These are phyloP conservation scores for Abrus pulchellus DNA, from an alignment of 306 rosid species.

Conservation along the genomic window DNA sequence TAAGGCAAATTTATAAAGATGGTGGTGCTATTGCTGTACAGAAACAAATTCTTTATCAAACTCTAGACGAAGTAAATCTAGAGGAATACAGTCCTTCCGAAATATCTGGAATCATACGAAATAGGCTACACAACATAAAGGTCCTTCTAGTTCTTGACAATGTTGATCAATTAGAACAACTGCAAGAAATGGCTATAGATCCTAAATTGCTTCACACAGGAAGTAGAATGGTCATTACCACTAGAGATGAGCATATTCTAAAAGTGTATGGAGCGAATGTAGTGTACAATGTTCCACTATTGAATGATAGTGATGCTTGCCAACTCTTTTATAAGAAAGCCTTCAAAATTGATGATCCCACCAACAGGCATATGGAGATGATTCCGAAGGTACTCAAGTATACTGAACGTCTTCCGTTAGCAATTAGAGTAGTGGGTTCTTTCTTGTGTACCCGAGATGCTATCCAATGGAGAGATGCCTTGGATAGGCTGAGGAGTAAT, in stretches of 20 bases:
- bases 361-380: neutral
- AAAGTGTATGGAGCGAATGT: neutral
- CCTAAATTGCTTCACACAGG: neutral
- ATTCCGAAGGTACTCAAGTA: conserved; percentile 1
- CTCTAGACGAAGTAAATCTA: neutral
- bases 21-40: conserved; percentile 15
- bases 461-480: conserved; percentile 31
- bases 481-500: neutral
- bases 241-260: conserved; percentile 33
- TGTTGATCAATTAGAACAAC: conserved; percentile 25
- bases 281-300: conserved; percentile 1
- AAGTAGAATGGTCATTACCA: conserved; percentile 42
- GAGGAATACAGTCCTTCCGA: neutral
- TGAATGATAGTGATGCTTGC: conserved; percentile 5
- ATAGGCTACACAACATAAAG: conserved; percentile 6
- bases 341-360: conserved; percentile 26
- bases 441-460: conserved; percentile 39
- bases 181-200: conserved; percentile 22
- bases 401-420: conserved; percentile 34
- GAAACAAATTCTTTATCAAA: conserved; percentile 33
- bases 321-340: conserved; percentile 30
- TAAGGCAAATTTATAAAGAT: conserved; percentile 17
- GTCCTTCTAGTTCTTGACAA: conserved; percentile 41
- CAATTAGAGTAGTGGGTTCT: conserved; percentile 33
- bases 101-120: conserved; percentile 14